A percentile compares a stretch with the other conserved stretches of the same genome.
These are phyloP conservation scores for Paramyrothecium roridum DNA, from an alignment of 2,329 filamentous ascomycete genomes.

Conservation along the genomic window DNA sequence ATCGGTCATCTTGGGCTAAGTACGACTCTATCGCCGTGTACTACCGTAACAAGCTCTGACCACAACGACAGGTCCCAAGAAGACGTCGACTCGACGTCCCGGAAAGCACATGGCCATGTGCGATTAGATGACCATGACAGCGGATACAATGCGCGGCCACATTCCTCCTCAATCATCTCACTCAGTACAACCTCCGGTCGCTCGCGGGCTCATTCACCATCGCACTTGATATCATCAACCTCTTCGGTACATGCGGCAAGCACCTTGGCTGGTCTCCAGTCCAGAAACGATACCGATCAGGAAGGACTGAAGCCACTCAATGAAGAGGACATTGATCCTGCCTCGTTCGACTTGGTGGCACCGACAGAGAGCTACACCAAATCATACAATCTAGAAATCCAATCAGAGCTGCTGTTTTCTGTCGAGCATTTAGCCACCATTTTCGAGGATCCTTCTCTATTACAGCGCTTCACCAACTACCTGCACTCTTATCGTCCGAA, in stretches of 20 bases:
- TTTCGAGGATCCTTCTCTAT: constrained; percentile 59
- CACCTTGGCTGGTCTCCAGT: constrained; percentile 12
- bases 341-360: constrained; percentile 17
- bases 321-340: constrained; percentile 17
- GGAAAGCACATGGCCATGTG: background rate
- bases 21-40: background rate
- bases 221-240: constrained; percentile 11
- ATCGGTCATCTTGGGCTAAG: background rate
- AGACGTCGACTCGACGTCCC: background rate
- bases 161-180: constrained; percentile 11
- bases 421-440: constrained; percentile 62
- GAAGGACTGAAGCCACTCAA: constrained; percentile 14
- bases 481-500: constrained; percentile 55
- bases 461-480: constrained; percentile 66
- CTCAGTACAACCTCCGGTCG: constrained; percentile 10
- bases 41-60: background rate
- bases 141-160: background rate
- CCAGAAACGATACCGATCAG: constrained; percentile 11
- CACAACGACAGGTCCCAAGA: background rate
- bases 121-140: background rate
- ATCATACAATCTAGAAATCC: constrained; percentile 57
- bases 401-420: constrained; percentile 64
- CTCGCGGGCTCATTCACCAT: constrained; percentile 11
- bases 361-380: constrained; percentile 14
- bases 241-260: constrained; percentile 12